Conservation (phyloP, 345 rosid species). For the Citrus mangshanensis region DNA sequence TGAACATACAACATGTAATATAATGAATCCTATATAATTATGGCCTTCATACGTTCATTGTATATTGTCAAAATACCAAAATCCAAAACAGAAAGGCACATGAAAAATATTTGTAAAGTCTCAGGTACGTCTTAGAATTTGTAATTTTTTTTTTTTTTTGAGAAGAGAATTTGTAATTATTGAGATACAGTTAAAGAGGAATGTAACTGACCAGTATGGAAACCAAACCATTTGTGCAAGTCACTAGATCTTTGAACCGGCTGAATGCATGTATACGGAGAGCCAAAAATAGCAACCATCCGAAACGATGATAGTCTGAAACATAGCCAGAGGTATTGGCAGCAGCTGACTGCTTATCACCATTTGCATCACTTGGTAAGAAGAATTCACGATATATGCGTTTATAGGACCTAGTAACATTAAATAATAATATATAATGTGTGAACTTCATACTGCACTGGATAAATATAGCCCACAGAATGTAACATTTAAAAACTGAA, state of each 20-base stretch:
- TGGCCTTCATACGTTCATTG: neutral
- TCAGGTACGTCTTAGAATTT: neutral
- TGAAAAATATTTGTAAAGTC: neutral
- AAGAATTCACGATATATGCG: slow-evolving; percentile 75
- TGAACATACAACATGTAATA: neutral
- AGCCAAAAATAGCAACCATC: slow-evolving; percentile 91
- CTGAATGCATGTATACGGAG: slow-evolving; percentile 83
- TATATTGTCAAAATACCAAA: neutral
- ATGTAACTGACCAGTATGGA: slow-evolving; percentile 76
- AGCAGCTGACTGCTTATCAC: slow-evolving; percentile 40
- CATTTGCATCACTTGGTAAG: slow-evolving; percentile 43
- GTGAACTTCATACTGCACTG: neutral
- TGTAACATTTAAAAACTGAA: neutral
- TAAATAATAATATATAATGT: slow-evolving; percentile 8
- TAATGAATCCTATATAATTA: neutral
- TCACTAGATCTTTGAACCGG: slow-evolving; percentile 81
- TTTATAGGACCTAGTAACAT: slow-evolving; percentile 65
- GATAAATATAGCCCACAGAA: neutral
- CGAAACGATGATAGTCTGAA: slow-evolving; percentile 71
- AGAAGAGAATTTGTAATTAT: neutral
- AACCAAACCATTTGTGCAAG: slow-evolving; percentile 83
- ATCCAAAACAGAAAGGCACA: neutral
- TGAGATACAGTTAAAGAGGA: neutral
- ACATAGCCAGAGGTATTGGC: slow-evolving; percentile 35
- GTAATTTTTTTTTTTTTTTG: neutral